Conservation (phyloP, 148 eudicot species). For the Beta vulgaris region DNA sequence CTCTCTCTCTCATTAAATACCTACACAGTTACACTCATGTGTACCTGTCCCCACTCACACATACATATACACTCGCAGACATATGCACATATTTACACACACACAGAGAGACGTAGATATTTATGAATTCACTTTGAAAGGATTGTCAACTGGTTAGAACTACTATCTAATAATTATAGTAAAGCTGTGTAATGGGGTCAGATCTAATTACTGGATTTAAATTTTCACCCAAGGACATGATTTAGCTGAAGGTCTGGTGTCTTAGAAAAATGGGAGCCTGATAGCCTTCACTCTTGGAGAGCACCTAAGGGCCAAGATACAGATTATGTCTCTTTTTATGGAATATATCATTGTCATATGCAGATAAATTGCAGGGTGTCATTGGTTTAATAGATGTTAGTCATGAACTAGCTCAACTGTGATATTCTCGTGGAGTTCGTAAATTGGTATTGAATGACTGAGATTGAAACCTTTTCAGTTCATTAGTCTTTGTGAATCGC, state of each 20-base stretch:
- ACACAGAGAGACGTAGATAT: neutral
- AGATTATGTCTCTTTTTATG: neutral
- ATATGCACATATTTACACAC: neutral
- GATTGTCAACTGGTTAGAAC: neutral
- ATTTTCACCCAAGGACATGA: neutral
- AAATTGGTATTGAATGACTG: no score
- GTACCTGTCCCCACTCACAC: neutral
- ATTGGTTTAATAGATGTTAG: neutral
- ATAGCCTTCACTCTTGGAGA: neutral
- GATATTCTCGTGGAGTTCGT: no score
- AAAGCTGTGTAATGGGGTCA: neutral
- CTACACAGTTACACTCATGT: no score
- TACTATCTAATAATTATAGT: neutral
- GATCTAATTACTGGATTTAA: neutral
- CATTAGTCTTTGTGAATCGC: neutral
- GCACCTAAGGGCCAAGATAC: neutral
- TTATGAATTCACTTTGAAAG: neutral
- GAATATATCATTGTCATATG: neutral
- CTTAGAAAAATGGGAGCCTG: neutral
- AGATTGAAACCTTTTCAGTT: no score
- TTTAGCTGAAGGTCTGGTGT: neutral
- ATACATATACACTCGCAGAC: neutral
- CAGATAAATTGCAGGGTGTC: neutral
- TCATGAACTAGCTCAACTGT: neutral
- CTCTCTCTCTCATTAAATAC: slow-evolving; percentile 7